These are phyloP conservation scores for Metroxylon sagu DNA, from an alignment of 176 grass and related monocot genomes.

Conservation along the genomic window DNA sequence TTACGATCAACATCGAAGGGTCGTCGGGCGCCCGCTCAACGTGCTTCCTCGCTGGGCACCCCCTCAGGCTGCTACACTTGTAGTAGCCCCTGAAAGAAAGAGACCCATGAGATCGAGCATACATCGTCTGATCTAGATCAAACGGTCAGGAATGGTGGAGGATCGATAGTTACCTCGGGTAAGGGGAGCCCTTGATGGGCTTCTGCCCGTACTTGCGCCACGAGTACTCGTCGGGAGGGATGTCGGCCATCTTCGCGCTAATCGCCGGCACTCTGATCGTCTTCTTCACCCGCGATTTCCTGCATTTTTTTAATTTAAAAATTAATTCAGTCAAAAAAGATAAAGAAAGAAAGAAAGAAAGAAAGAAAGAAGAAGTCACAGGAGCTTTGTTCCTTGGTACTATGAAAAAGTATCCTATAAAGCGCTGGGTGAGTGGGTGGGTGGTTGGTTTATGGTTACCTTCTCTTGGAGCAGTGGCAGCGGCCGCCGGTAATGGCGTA, in stretches of 20 bases:
- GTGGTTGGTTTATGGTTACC: not conserved
- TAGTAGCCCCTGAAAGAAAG: conserved; percentile 6
- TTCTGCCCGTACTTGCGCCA: conserved; percentile 24
- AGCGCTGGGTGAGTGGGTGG: not conserved
- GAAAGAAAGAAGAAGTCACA: no score
- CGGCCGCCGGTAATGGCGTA: not conserved
- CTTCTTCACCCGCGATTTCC: conserved; percentile 13
- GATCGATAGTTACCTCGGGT: not conserved
- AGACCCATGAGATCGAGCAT: not conserved
- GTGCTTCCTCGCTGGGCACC: conserved; percentile 20
- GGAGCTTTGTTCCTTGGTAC: no score
- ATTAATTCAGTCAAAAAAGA: no score
- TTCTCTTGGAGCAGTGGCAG: conserved; percentile 23
- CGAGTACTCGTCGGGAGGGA: conserved; percentile 22
- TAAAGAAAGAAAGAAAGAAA: no score
- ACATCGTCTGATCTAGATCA: not conserved
- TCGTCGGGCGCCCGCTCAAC: conserved; percentile 19
- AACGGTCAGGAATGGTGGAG: not conserved
- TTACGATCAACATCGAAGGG: conserved; percentile 18
- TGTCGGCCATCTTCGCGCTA: conserved; percentile 14
- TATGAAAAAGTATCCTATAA: no score
- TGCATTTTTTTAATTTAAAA: not conserved
- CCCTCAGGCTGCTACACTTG: conserved; percentile 18
- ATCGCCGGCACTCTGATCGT: conserved; percentile 14
- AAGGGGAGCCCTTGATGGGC: conserved; percentile 20